Evolutionary conservation across 805 yeast genomes (phyloP), one percentile per base, ranked within the genome.

Genomic region (Wickerhamomyces hampshirensis): DNA sequence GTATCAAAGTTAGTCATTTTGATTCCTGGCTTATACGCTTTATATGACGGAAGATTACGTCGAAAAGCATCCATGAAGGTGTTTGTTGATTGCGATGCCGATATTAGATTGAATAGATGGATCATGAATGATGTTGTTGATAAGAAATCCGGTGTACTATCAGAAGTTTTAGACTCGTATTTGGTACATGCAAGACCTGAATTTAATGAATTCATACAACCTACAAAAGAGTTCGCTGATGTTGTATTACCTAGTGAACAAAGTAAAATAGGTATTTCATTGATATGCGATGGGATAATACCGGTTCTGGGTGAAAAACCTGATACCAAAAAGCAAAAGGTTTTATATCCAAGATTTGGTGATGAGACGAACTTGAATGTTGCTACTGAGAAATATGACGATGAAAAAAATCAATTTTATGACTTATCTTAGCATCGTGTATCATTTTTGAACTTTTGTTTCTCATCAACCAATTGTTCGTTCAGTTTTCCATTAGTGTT

Each of bases 41-140:
- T 89, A 17, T 83, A 76, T 51, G 80, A 85, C 54, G 60, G 63
- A 30, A 64, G 63, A 14, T 57, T 89, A 9, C 60, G 84, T 24
- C 63, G 63, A 9, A 42, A 71, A 51, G 79, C 89, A 0, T 66
- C 75, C 1, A 65, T 88, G 45, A 81, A 77, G 51, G 75, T 89
- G 2, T 89, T 81, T 48, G 68, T 89, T 12, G 93, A 85, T 46
- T 73, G 87, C 43, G 97, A 89, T 58, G 77, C 91, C 1, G 98
- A 89, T 57, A 77, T 83, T 5, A 63, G 96, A 37, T 63, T 89
- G 28, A 79, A 86, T n/a, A 72, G 95, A 45, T 77, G 93, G 83
- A 80, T 85, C 31, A 63, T 40, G 9, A 37, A 46, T 10, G 55
- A 43, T 24, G 69, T 62, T 16, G 33, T 59, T 4, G 42, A 42